These are phyloP conservation scores for Curvularia hawaiiensis DNA, from an alignment of 2,329 filamentous ascomycete species.

Conservation along the genomic window DNA sequence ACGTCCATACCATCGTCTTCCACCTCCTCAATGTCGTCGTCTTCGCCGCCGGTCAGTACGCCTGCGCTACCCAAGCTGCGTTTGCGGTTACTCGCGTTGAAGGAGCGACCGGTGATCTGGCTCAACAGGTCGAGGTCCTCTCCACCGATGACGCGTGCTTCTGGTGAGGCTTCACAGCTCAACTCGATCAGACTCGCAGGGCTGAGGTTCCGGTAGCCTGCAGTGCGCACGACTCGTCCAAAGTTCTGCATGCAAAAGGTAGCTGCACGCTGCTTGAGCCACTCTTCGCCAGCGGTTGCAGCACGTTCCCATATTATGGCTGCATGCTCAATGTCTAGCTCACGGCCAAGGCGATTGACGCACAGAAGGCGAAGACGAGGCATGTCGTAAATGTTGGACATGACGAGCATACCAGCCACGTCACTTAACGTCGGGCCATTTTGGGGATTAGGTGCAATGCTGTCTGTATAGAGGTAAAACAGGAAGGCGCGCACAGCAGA, in stretches of 20 bases:
- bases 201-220: conserved; percentile 81
- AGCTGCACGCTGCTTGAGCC: conserved; percentile 87
- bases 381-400: conserved; percentile 98
- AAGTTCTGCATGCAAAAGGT: conserved; percentile 91
- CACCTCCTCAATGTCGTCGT: conserved; percentile 50
- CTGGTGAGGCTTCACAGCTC: conserved; percentile 89
- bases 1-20: conserved; percentile 53
- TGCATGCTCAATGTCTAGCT: conserved; percentile 92
- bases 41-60: conserved; percentile 48
- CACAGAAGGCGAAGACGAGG: conserved; percentile 89
- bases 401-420: conserved; percentile 91
- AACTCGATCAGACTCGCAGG: conserved; percentile 84
- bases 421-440: conserved; percentile 71
- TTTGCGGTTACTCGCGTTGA: conserved; percentile 49
- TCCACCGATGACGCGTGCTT: conserved; percentile 87
- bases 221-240: conserved; percentile 89
- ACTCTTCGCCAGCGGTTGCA: conserved; percentile 86
- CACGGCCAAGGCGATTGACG: conserved; percentile 85
- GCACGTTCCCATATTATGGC: conserved; percentile 97
- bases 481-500: conserved; percentile 92
- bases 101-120: conserved; percentile 51
- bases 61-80: conserved; percentile 48
- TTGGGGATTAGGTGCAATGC: conserved; percentile 61
- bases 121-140: conserved; percentile 75
- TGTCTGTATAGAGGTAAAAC: conserved; percentile 96